These are phyloP conservation scores for Heterobasidion irregulare DNA, from an alignment of 1,284 basidiomycete species.

Conservation along the genomic window DNA sequence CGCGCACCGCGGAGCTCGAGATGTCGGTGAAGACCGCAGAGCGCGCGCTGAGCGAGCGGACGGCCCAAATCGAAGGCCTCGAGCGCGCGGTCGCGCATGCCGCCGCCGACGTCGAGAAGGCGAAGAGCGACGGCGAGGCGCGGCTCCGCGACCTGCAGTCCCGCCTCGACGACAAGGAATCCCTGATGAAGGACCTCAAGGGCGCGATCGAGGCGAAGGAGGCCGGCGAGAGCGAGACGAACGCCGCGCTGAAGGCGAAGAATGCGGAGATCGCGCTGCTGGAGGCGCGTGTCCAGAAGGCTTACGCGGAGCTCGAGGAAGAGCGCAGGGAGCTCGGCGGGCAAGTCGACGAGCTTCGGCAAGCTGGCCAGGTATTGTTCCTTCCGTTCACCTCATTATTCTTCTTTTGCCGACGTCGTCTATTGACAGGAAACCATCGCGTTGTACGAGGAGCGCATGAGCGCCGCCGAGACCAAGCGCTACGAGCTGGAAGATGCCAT, in stretches of 20 bases:
- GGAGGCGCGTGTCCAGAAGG: constrained; percentile 38
- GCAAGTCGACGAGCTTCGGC: constrained; percentile 75
- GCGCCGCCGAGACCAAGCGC: constrained; percentile 57
- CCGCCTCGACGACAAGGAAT: constrained; percentile 38
- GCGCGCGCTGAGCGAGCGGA: constrained; percentile 39
- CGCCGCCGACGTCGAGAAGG: constrained; percentile 36
- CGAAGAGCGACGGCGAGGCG: constrained; percentile 34
- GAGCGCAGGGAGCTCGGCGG: constrained; percentile 57
- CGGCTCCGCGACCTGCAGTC: constrained; percentile 37
- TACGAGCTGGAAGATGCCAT: constrained; percentile 75
- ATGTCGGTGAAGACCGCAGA: constrained; percentile 36
- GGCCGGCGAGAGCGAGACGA: constrained; percentile 40
- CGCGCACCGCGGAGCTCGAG: constrained; percentile 37
- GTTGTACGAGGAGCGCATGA: constrained; percentile 84
- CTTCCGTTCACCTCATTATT: constrained; percentile 3
- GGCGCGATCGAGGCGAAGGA: constrained; percentile 45
- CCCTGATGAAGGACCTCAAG: constrained; percentile 38
- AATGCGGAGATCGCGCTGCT: constrained; percentile 48
- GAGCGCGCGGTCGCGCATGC: constrained; percentile 38
- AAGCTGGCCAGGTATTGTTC: constrained; percentile 69
- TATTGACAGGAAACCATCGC: constrained; percentile 75
- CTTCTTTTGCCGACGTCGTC: background rate
- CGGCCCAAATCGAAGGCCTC: constrained; percentile 40
- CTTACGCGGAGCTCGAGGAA: constrained; percentile 45
- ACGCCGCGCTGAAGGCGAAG: constrained; percentile 42